Percentiles rank a stretch among this genome's conserved stretches.
Conservation (phyloP, 768 basidiomycete genomes). For the Mrakia gelida region DNA sequence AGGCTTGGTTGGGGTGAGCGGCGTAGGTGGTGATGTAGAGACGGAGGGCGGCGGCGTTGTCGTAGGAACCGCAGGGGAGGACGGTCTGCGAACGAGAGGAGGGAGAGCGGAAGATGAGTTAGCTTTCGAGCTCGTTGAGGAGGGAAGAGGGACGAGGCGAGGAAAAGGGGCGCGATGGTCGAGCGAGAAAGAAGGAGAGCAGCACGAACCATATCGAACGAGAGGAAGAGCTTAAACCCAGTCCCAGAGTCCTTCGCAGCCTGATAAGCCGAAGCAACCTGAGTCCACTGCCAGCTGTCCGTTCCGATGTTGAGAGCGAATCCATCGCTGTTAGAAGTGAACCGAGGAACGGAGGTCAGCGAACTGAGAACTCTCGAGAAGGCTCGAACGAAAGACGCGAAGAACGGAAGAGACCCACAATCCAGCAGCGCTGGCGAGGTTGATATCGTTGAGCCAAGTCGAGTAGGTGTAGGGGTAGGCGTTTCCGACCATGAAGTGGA, state of each 20-base stretch:
- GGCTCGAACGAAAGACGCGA: too few relatives aligned
- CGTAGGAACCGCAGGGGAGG: constrained; percentile 36
- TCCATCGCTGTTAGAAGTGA: constrained; percentile 26
- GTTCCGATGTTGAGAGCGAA: constrained; percentile 61
- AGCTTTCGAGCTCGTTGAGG: too few relatives aligned
- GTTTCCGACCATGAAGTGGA: constrained; percentile 55
- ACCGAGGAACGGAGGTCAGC: too few relatives aligned
- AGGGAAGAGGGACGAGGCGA: too few relatives aligned
- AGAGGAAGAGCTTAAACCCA: constrained; percentile 29
- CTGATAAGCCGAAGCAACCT: constrained; percentile 61
- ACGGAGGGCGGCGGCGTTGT: constrained; percentile 37
- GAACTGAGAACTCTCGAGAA: too few relatives aligned
- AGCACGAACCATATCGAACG: constrained; percentile 36
- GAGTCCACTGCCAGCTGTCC: constrained; percentile 60
- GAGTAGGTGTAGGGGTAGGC: constrained; percentile 59
- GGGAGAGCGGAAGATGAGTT: too few relatives aligned
- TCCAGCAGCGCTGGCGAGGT: constrained; percentile 55
- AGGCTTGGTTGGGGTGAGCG: constrained; percentile 40
- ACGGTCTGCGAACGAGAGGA: constrained; percentile 27
- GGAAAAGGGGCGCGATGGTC: too few relatives aligned
- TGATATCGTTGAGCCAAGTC: constrained; percentile 51
- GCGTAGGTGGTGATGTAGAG: constrained; percentile 37
- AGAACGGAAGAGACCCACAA: constrained; percentile 40
- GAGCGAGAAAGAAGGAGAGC: too few relatives aligned
- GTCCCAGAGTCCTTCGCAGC: constrained; percentile 42